phyloP scores from a whole-genome alignment of 805 yeast genomes.

The Candida piceae region DNA sequence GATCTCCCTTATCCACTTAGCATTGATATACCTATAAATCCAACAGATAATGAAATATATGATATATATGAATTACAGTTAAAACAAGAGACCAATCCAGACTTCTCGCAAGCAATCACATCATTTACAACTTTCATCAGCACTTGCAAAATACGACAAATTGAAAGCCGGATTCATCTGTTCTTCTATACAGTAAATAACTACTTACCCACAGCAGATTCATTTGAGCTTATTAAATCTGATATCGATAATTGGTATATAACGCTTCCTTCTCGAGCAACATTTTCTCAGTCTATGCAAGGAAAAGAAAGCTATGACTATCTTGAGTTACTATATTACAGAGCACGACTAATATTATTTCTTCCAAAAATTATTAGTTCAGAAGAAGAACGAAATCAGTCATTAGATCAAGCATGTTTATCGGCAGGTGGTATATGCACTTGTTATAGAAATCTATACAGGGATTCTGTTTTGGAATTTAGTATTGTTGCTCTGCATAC shows the following conservation, averaged over 20 bases:
- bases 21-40: constrained; percentile 8
- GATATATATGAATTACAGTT: constrained; percentile 11
- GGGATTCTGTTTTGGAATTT: constrained; percentile 18
- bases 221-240: constrained; percentile 10
- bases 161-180: constrained; percentile 18
- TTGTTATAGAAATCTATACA: constrained; percentile 14
- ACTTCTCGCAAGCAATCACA: constrained; percentile 11
- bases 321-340: constrained; percentile 14
- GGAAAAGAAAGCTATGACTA: constrained; percentile 18
- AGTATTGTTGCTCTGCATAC: constrained; percentile 21
- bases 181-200: constrained; percentile 14
- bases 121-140: constrained; percentile 13
- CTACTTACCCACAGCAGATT: constrained; percentile 9
- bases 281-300: constrained; percentile 9
- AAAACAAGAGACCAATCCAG: constrained; percentile 12
- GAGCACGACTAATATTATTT: constrained; percentile 13
- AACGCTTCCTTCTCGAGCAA: constrained; percentile 8
- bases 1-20: constrained; percentile 20
- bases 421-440: constrained; percentile 22
- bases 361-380: constrained; percentile 16
- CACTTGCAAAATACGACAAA: constrained; percentile 15
- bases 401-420: constrained; percentile 15
- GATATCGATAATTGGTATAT: constrained; percentile 16
- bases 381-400: constrained; percentile 5
- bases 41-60: constrained; percentile 9